phyloP scores from a whole-genome alignment of 768 basidiomycete species.

The Artomyces pyxidatus region DNA sequence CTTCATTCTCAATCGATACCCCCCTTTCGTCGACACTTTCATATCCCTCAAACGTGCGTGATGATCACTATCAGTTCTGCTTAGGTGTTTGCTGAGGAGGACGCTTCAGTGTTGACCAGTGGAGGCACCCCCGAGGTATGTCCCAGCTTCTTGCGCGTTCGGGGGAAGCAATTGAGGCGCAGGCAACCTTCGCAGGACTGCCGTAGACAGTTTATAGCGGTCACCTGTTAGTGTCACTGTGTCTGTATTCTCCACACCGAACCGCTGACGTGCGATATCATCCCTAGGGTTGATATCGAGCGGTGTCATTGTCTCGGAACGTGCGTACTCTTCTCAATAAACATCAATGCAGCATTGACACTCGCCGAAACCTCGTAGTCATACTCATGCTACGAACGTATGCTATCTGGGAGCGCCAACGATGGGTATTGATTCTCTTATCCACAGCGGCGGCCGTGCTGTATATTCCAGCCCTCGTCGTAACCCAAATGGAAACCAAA shows the following conservation, averaged over 20 bases:
- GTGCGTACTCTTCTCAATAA: slow-evolving; percentile 16
- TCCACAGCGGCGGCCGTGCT: slow-evolving; percentile 20
- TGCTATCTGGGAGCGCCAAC: slow-evolving; percentile 35
- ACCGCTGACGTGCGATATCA: slow-evolving; percentile 26
- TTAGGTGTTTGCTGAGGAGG: not conserved
- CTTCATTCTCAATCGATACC: slow-evolving; percentile 33
- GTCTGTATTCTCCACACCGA: not conserved
- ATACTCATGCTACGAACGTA: slow-evolving; percentile 37
- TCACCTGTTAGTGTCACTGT: slow-evolving; percentile 17
- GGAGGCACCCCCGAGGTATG: not conserved
- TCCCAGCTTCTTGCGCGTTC: not conserved
- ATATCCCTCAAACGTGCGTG: slow-evolving; percentile 25
- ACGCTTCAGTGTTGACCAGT: not conserved
- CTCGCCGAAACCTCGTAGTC: slow-evolving; percentile 14
- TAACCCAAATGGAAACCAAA: not conserved
- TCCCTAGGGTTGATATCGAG: slow-evolving; percentile 26
- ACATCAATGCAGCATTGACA: not conserved
- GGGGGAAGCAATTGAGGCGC: not conserved
- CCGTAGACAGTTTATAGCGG: slow-evolving; percentile 18
- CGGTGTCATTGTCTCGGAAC: slow-evolving; percentile 32
- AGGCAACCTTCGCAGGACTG: not conserved
- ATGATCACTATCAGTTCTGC: not conserved
- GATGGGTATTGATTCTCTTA: slow-evolving; percentile 25
- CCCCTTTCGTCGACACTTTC: slow-evolving; percentile 32
- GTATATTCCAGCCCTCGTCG: not conserved